Evolutionary conservation across 768 basidiomycete species (phyloP), one percentile per base, ranked within the genome.

Genomic region (Suillus variegatus): DNA sequence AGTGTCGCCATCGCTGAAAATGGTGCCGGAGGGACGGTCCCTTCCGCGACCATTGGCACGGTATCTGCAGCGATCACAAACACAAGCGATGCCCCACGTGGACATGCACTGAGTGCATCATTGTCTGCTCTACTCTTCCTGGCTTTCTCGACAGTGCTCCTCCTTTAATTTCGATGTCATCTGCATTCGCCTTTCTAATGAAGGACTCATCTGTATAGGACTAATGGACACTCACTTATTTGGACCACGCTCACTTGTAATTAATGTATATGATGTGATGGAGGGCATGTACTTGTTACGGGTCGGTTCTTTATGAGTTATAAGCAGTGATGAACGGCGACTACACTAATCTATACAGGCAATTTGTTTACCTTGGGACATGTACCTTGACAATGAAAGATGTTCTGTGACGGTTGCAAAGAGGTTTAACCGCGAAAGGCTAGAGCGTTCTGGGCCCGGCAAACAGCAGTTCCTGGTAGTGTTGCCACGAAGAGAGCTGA

Each of bases 21-120:
- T 18, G 75, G 75, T 2, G 70, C 75, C 60, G 75, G 73, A 1
- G 76, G 80, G 0, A 12, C 69, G 0, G 78, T 83, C 0, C 89
- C 91, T 0, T 78, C 81, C 0, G 67, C 89, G 0, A 91, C 90
- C 7, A 83, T 89, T 60, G 89, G 87, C 2, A 76, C 82, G 0
- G 81, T 77, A 14, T 75, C 81, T 13, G 81, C 86, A 2, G 75
- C 82, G 7, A 81, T 88, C 13, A 82, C 83, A 7, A 68, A 51
- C 36, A 32, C 43, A 1, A 69, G 22, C 51, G 64, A 60, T 36
- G 70, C 69, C 3, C 16, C 40, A 20, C 60, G 63, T 6, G 49
- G 43, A 12, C 20, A 60, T 61, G 4, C 56, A 25, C 32, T 69
- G 14, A 58, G 36, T 3, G 47, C 58, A n/a, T 8, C 54, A n/a